Evolutionary conservation across 257 asterid species (phyloP).

Genomic region (Nicotiana noctiflora): DNA sequence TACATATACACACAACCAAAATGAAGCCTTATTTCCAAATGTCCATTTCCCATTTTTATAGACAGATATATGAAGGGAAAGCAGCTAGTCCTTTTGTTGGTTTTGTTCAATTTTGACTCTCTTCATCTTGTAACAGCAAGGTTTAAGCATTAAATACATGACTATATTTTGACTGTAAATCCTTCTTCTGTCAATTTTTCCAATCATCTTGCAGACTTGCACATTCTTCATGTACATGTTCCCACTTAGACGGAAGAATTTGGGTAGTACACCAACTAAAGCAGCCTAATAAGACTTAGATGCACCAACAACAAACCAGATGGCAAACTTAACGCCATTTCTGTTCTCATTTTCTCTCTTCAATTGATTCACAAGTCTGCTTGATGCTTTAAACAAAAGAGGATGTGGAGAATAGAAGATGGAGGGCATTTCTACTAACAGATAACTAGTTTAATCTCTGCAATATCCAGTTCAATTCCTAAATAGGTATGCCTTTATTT

Average conservation of each 20-base stretch:
- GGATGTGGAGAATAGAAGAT: background rate
- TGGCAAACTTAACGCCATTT: background rate
- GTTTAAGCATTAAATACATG: background rate
- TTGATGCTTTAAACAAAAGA: background rate
- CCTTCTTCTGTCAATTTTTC: background rate
- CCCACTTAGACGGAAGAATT: background rate
- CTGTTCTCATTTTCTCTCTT: background rate
- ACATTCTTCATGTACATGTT: background rate
- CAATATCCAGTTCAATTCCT: background rate
- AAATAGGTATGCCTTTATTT: background rate
- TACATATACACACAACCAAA: background rate
- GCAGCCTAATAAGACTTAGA: background rate
- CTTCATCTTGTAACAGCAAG: background rate
- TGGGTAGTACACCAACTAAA: background rate
- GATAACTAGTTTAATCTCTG: background rate
- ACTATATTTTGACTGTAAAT: background rate
- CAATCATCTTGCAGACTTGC: background rate
- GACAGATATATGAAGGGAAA: background rate
- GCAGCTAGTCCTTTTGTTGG: background rate
- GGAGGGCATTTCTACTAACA: background rate
- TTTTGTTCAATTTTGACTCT: background rate
- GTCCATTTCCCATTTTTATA: background rate
- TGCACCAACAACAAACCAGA: background rate
- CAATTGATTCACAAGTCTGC: background rate
- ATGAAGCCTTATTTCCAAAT: background rate